A percentile compares a stretch with the other conserved stretches of the same genome.
These are phyloP conservation scores for Rubroshorea leprosula DNA, from an alignment of 345 rosid genomes.

Conservation along the genomic window DNA sequence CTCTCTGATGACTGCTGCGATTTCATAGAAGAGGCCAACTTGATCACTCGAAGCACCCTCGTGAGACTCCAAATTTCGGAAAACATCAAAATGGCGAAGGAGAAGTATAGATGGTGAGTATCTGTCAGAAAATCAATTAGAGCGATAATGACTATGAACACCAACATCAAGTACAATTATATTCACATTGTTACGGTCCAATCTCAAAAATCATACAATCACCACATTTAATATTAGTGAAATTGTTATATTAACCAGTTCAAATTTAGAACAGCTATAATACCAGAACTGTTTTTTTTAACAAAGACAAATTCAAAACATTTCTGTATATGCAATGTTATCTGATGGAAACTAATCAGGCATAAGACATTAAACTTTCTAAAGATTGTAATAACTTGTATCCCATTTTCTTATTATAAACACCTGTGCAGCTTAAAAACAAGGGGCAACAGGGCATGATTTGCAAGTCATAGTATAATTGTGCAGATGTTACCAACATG, in stretches of 20 bases:
- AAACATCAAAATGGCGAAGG: slow-evolving; percentile 86
- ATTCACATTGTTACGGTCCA: not conserved
- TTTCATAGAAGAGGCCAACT: slow-evolving; percentile 69
- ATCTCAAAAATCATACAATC: slow-evolving; percentile 6
- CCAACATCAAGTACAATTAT: slow-evolving; percentile 3
- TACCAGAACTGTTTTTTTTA: not conserved
- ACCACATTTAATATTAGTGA: not conserved
- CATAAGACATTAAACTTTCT: not conserved
- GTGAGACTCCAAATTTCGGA: slow-evolving; percentile 58
- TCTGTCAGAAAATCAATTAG: slow-evolving; percentile 37
- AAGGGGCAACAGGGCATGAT: not conserved
- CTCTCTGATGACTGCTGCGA: slow-evolving; percentile 81
- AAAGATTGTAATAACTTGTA: not conserved
- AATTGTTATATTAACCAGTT: not conserved
- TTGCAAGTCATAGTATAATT: slow-evolving; percentile 7
- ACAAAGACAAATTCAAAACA: too few relatives aligned
- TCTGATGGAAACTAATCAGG: too few relatives aligned
- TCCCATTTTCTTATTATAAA: not conserved
- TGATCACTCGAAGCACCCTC: slow-evolving; percentile 74
- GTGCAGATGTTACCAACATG: slow-evolving; percentile 6
- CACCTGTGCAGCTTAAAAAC: not conserved
- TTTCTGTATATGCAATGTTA: too few relatives aligned
- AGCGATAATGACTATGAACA: slow-evolving; percentile 15
- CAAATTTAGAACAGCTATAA: not conserved
- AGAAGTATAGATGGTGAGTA: slow-evolving; percentile 80